Evolutionary conservation across 139 green algal genomes (phyloP).

Genomic region (Tetradesmus lagerheimii): DNA sequence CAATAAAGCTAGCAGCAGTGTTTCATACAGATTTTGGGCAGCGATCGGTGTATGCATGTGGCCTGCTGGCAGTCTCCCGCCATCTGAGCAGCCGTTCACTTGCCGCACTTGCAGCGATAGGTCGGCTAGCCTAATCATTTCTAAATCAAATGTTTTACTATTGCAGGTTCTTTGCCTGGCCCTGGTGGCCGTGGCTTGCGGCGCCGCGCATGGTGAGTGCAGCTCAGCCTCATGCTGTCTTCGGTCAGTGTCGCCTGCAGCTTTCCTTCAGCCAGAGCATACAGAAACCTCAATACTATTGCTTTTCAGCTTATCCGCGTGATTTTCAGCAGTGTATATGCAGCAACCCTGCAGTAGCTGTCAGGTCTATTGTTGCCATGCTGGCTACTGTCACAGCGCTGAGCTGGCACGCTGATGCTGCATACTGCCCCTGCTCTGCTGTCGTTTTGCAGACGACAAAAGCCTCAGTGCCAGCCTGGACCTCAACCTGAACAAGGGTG

Average conservation of each 20-base stretch:
- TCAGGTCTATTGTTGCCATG: conserved; percentile 21
- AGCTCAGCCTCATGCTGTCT: background rate
- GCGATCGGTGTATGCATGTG: background rate
- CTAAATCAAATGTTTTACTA: background rate
- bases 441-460: background rate
- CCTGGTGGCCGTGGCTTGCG: background rate
- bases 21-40: background rate
- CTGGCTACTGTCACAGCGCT: no score
- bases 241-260: no score
- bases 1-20: no score
- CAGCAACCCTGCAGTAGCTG: background rate
- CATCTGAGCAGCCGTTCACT: background rate
- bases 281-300: no score
- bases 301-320: no score
- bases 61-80: background rate
- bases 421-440: background rate
- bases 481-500: background rate
- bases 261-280: no score
- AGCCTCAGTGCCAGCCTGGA: background rate
- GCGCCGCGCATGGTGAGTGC: background rate
- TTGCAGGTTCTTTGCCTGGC: conserved; percentile 10
- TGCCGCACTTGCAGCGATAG: no score
- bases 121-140: background rate
- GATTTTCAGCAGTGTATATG: background rate
- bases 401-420: no score